Evolutionary conservation across 108 stramenopile genomes (phyloP), one percentile per base, ranked within the genome.

Genomic region (Nannochloropsis gaditana): DNA sequence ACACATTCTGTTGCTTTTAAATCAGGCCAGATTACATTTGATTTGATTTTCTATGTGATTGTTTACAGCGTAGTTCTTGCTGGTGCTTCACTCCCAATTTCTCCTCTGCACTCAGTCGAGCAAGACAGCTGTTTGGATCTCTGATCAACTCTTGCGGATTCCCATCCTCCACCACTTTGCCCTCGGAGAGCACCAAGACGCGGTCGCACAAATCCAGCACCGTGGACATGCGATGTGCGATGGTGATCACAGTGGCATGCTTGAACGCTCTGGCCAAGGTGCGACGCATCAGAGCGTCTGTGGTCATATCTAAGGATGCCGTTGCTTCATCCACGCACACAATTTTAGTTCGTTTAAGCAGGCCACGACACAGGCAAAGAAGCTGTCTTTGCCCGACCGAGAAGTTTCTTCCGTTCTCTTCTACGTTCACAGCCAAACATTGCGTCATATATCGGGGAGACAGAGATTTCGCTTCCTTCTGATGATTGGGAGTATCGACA

Each of bases 361-460:
- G 79, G 19, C 17, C 85, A 19, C 85, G 43, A 80, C 79, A 73
- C 17, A 85, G 73, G 42, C 43, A 45, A 42, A 85, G 85, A 42
- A 85, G 82, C 85, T 85, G 85, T 11, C 85, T 11, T 80, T 85
- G 80, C 44, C 85, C 87, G 2, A 87, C 87, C 83, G 80, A 81
- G 43, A 87, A 84, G 79, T 87, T 87, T 84, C 79, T 45, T 41
- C 87, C 87, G 41, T 83, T 83, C 81, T 84, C 87, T 41, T 87
- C 84, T 8, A 87, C 84, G 17, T 19, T 2, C 19, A 45, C 79
- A 21, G 41, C 79, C 79, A 87, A 81, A 21, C 83, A 80, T 17
- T 43, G 17, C 21, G 83, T 2, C 73, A 11, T 11, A 11, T 10
- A 21, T 59, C 82, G 19, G 15, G 10, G 17, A 85, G 31, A 9